Base-by-base conservation (phyloP, 2,329 filamentous ascomycete genomes). In the Mariannaea elegans region DNA sequence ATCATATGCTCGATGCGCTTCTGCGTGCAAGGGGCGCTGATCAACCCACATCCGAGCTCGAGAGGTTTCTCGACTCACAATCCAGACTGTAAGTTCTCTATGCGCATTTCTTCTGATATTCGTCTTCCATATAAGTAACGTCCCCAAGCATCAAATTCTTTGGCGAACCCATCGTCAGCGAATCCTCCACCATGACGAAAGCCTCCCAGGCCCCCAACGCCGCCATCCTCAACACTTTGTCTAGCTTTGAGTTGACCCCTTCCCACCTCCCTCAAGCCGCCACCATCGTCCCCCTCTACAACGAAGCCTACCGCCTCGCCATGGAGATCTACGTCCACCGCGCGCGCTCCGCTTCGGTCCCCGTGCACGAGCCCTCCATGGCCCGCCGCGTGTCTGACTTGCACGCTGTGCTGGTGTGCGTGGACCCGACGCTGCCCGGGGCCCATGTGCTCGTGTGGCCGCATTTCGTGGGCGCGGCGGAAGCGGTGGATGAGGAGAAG, bases 1-100 rank as follows among this genome's bases (percentile, higher is more conserved):
- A 61, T 21, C 58, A 61, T 31, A 61, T 61, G 58, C 53, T 61
- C 23, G 58, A 61, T 44, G 58, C 58, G 3, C 52, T 61, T 23
- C 27, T 61, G 47, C 52, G 58, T 4, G 42, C 58, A 3, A 42
- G 58, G 21, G 44, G 49, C 10, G 39, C 29, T 5, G 12, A 46
- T n/a, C 13, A 46, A 18, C n/a, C 41, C 6, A 36, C 21, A 4
- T 56, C 52, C 2, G 52, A 45, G 14, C 44, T 61, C 1, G 39
- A 29, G 14, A 32, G n/a, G 27, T 61, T 61, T 14, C 53, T 61
- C 47, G 38, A 57, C 4, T 38, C 53, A 7, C 58, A 61, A 32
- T 61, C 58, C 16, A 31, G 34, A 19, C 32, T 61, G 58, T 61
- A 45, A 31, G 52, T 46, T 13, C 8, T n/a, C n/a, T n/a, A n/a